Evolutionary conservation across 2,329 filamentous ascomycete species (phyloP), one percentile per base, ranked within the genome.

Genomic region (Penicillium corylophilum): DNA sequence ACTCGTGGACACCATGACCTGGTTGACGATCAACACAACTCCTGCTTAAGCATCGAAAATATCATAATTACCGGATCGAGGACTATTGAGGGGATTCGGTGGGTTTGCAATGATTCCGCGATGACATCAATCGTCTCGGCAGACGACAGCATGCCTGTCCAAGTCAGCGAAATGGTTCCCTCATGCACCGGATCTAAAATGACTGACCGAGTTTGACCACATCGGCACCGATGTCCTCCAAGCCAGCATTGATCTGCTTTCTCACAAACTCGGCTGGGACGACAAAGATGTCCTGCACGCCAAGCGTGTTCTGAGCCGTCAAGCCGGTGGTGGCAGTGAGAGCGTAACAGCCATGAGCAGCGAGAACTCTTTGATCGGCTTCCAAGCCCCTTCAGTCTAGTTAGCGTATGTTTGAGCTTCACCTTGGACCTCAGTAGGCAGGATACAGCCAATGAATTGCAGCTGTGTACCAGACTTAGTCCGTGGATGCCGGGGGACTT

Each of bases 271-370:
- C 78, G 0, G 89, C 78, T 0, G 93, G 93, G 7, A 89, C 83
- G 50, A 87, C 76, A 66, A 96, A 90, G 46, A 97, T 90, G 58
- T 82, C 90, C 55, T 84, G 79, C 13, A 97, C 91, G 4, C 90
- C 90, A 47, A 82, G 79, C 0, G 94, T 99, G 72, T 97, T 96
- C 68, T 97, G 94, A 15, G 90, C 92, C n/a, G 94, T 99, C 66
- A 99, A 77, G 18, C 93, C 93, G 13, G 93, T 95, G 9, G 93
- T 96, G 20, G 92, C 90, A 45, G 93, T 96, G 85, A 96, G 95
- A 53, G 90, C 91, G 79, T 97, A 97, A 75, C 89, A 94, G 53
- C 88, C 86, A 81, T 97, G 91, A 16, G 89, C 90, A 40, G 91
- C 88, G 54, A 96, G 87, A 55, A 95, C 91, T 71, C 96, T 95